A percentile compares a stretch with the other conserved stretches of the same genome.
These are phyloP conservation scores for Isabelozyma rhagii DNA, from an alignment of 805 yeast genomes.

Conservation along the genomic window DNA sequence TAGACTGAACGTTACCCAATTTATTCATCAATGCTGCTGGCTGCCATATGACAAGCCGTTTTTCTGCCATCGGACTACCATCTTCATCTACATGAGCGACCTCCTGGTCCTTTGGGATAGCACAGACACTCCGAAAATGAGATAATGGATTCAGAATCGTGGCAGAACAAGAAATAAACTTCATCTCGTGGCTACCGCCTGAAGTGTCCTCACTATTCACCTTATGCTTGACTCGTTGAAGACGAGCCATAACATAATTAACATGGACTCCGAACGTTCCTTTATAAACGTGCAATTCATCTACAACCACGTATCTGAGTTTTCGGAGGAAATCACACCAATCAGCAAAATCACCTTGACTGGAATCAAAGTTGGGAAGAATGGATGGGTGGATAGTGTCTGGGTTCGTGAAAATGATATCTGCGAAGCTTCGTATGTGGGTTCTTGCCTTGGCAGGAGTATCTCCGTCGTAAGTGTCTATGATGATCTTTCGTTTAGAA, in stretches of 20 bases:
- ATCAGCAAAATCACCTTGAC: slow-evolving; percentile 11
- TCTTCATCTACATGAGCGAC: slow-evolving; percentile 65
- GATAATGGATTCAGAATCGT: slow-evolving; percentile 72
- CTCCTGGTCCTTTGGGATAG: slow-evolving; percentile 44
- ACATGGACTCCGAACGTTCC: slow-evolving; percentile 95
- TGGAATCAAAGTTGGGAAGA: slow-evolving; percentile 64
- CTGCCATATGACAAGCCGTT: slow-evolving; percentile 77
- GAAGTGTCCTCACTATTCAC: slow-evolving; percentile 37
- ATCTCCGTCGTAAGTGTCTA: slow-evolving; percentile 93
- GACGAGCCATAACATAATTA: slow-evolving; percentile 75
- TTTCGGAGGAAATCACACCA: slow-evolving; percentile 71
- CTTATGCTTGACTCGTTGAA: slow-evolving; percentile 59
- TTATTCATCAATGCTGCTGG: slow-evolving; percentile 67
- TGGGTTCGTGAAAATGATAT: slow-evolving; percentile 90
- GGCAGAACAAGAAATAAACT: slow-evolving; percentile 90
- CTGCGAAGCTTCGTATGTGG: slow-evolving; percentile 57
- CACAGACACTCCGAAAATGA: slow-evolving; percentile 75
- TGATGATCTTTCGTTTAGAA: slow-evolving; percentile 41
- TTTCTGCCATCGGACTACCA: slow-evolving; percentile 85
- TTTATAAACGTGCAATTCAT: slow-evolving; percentile 81
- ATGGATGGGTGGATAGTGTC: slow-evolving; percentile 88
- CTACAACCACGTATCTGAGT: slow-evolving; percentile 73
- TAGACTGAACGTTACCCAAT: slow-evolving; percentile 37
- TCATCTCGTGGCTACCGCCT: slow-evolving; percentile 27
- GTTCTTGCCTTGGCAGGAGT: slow-evolving; percentile 60